Percentiles rank a stretch among this genome's conserved stretches.
phyloP scores from a whole-genome alignment of 768 basidiomycete genomes.

The Tephrocybe rancida region DNA sequence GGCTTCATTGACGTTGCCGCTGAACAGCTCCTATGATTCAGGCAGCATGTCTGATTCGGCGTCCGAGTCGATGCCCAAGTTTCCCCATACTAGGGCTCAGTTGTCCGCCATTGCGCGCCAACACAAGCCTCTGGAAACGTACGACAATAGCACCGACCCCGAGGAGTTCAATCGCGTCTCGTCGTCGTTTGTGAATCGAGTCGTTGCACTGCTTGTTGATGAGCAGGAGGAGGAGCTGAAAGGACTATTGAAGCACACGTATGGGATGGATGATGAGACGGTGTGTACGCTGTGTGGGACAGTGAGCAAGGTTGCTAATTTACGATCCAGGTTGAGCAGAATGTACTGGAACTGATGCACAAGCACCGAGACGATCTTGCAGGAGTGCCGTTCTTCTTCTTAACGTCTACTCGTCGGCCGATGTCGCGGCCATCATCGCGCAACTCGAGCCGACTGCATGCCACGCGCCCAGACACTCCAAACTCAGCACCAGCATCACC shows the following conservation, averaged over 20 bases:
- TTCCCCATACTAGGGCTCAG: constrained; percentile 84
- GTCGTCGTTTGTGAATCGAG: constrained; percentile 64
- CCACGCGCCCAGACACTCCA: constrained; percentile 75
- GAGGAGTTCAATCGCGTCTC: constrained; percentile 57
- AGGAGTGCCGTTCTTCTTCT: constrained; percentile 80
- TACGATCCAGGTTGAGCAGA: constrained; percentile 71
- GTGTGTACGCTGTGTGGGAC: constrained; percentile 41
- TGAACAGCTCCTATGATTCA: constrained; percentile 9
- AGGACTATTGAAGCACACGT: constrained; percentile 66
- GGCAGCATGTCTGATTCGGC: constrained; percentile 8
- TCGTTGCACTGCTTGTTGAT: constrained; percentile 71
- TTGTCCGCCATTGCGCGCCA: constrained; percentile 74
- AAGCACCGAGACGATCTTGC: constrained; percentile 86
- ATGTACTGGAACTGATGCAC: constrained; percentile 94
- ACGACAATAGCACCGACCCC: constrained; percentile 58
- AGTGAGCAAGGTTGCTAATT: constrained; percentile 15
- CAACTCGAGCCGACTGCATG: constrained; percentile 62
- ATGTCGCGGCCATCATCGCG: constrained; percentile 82
- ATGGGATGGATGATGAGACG: constrained; percentile 68
- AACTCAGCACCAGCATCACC: constrained; percentile 77
- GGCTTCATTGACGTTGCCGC: constrained; percentile 12
- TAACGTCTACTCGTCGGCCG: constrained; percentile 79
- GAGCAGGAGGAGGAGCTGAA: constrained; percentile 92
- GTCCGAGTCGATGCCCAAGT: constrained; percentile 40
- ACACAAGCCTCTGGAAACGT: constrained; percentile 60